These are phyloP conservation scores for Claviceps sp. DNA, from an alignment of 2,329 filamentous ascomycete genomes.

Conservation along the genomic window DNA sequence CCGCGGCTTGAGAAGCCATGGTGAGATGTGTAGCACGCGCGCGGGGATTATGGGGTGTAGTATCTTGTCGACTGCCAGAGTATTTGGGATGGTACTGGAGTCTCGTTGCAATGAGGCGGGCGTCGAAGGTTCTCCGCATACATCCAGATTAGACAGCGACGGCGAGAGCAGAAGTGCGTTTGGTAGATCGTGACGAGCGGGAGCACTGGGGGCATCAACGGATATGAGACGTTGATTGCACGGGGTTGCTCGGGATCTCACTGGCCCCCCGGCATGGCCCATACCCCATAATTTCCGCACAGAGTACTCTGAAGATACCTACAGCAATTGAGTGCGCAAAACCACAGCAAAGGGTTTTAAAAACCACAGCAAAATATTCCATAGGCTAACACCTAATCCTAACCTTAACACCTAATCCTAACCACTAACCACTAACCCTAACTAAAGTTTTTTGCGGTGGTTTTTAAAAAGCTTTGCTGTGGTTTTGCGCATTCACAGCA, in stretches of 20 bases:
- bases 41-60: neutral
- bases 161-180: neutral
- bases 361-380: no score
- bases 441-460: no score
- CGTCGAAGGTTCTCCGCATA: no score
- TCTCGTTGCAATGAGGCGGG: neutral
- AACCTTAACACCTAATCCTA: no score
- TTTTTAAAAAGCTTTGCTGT: no score
- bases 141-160: neutral
- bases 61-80: neutral
- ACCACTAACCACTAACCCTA: no score
- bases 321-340: no score
- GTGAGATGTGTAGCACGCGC: slow-evolving; percentile 1
- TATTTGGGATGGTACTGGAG: neutral
- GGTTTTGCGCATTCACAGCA: no score
- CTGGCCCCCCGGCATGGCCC: neutral
- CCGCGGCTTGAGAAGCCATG: slow-evolving; percentile 59
- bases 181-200: neutral
- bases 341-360: no score
- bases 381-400: no score
- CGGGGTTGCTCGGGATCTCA: neutral
- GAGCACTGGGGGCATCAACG: neutral
- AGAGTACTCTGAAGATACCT: no score
- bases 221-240: neutral
- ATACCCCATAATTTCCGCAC: neutral